phyloP scores from a whole-genome alignment of 2,329 filamentous ascomycete genomes.

The Nakataea oryzae region DNA sequence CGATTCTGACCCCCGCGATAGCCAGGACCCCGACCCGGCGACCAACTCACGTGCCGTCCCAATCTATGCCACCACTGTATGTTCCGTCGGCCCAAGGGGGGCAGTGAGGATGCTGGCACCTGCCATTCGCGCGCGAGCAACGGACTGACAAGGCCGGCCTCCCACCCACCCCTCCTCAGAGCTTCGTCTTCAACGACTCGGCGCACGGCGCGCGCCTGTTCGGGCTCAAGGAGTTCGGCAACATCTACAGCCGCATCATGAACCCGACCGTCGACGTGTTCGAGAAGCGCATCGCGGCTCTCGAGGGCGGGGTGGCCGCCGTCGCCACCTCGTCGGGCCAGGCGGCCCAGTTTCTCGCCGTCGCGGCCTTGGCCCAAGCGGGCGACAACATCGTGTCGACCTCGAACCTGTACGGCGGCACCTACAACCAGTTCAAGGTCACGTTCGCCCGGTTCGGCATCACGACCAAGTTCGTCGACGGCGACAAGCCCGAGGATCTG shows the following conservation, averaged over 20 bases:
- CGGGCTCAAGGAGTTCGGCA: slow-evolving; percentile 91
- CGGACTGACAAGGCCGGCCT: slow-evolving; percentile 19
- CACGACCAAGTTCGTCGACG: slow-evolving; percentile 74
- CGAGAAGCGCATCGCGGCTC: slow-evolving; percentile 89
- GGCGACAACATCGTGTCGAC: slow-evolving; percentile 94
- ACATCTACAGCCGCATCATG: slow-evolving; percentile 96
- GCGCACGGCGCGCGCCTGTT: slow-evolving; percentile 92
- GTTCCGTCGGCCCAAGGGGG: slow-evolving; percentile 13
- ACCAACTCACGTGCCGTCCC: slow-evolving; percentile 88
- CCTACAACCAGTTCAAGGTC: slow-evolving; percentile 96
- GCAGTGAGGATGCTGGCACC: slow-evolving; percentile 1
- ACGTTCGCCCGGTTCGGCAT: slow-evolving; percentile 80
- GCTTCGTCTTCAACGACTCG: slow-evolving; percentile 89
- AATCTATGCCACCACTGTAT: slow-evolving; percentile 82
- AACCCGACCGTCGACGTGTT: slow-evolving; percentile 95
- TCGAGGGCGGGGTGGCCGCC: slow-evolving; percentile 84
- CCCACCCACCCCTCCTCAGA: slow-evolving; percentile 29
- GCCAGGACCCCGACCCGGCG: slow-evolving; percentile 66
- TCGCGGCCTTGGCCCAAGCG: slow-evolving; percentile 70
- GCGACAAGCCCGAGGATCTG: slow-evolving; percentile 71
- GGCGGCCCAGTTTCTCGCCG: slow-evolving; percentile 84
- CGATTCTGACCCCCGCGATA: slow-evolving; percentile 22
- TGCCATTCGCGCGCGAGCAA: not conserved
- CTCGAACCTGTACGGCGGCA: slow-evolving; percentile 85
- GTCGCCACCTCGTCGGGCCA: slow-evolving; percentile 81